Percentiles rank a stretch among this genome's conserved stretches.
Conservation (phyloP, 2,329 filamentous ascomycete species). For the Capronia coronata region DNA sequence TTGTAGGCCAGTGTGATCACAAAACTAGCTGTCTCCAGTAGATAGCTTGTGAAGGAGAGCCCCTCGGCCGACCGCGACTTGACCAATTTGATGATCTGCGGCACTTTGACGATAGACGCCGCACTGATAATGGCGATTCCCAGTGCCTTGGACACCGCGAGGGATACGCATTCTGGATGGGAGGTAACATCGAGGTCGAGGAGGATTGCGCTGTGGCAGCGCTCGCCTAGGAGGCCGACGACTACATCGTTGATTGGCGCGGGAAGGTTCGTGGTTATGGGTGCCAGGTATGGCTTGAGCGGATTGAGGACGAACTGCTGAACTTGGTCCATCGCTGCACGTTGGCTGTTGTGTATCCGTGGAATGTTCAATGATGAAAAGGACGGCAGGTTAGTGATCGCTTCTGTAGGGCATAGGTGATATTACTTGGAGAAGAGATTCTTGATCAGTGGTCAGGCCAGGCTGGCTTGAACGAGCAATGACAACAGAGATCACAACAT, state of each 20-base stretch:
- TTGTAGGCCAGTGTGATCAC: constrained; percentile 91
- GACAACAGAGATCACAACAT: not conserved
- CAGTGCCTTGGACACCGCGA: constrained; percentile 84
- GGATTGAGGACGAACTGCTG: constrained; percentile 39
- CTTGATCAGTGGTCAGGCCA: constrained; percentile 4
- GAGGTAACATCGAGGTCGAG: constrained; percentile 71
- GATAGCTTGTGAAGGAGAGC: constrained; percentile 81
- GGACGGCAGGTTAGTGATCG: no score
- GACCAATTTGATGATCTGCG: constrained; percentile 89
- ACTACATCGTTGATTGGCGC: constrained; percentile 67
- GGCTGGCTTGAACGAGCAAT: constrained; percentile 4
- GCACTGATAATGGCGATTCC: constrained; percentile 90
- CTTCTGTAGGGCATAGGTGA: no score
- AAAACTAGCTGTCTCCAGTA: constrained; percentile 83
- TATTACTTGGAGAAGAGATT: no score
- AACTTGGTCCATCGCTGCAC: constrained; percentile 36
- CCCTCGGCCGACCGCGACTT: constrained; percentile 73
- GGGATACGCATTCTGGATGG: constrained; percentile 72
- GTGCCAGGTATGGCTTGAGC: constrained; percentile 49
- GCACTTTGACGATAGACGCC: constrained; percentile 88
- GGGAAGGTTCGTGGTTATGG: constrained; percentile 68
- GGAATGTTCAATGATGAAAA: not conserved
- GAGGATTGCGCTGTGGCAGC: constrained; percentile 80
- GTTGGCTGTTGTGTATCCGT: not conserved
- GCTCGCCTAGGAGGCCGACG: constrained; percentile 69